A percentile compares a stretch with the other conserved stretches of the same genome.
Evolutionary conservation across 495 filamentous ascomycete species (phyloP).

Genomic region (Jackrogersella multiformis): DNA sequence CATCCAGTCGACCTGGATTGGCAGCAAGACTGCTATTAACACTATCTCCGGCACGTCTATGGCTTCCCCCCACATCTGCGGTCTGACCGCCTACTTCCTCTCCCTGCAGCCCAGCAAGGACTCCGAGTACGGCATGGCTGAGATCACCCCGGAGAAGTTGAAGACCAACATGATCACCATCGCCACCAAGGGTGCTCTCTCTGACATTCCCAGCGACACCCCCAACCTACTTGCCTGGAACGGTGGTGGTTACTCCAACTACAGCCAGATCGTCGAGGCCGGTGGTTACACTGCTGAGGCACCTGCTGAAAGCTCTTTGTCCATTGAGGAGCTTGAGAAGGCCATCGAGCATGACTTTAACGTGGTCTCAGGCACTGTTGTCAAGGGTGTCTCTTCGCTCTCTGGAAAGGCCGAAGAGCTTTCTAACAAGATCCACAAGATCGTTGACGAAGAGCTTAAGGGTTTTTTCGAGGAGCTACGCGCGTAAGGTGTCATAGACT

Average conservation of each 20-base stretch:
- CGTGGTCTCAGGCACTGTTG: conserved; percentile 62
- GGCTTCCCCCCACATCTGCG: conserved; percentile 96
- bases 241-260: conserved; percentile 93
- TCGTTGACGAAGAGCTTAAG: conserved; percentile 72
- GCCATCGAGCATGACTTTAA: conserved; percentile 68
- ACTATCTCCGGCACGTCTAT: conserved; percentile 99
- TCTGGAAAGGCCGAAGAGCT: conserved; percentile 58
- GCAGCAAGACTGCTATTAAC: conserved; percentile 91
- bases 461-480: conserved; percentile 71
- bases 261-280: conserved; percentile 79
- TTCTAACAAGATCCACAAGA: conserved; percentile 62
- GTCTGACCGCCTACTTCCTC: conserved; percentile 96
- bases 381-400: conserved; percentile 57
- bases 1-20: conserved; percentile 98
- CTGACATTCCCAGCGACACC: conserved; percentile 86
- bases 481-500: conserved; percentile 42
- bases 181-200: conserved; percentile 80
- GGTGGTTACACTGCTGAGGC: conserved; percentile 63
- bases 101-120: conserved; percentile 90
- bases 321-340: conserved; percentile 65
- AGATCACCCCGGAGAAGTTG: conserved; percentile 91
- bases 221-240: conserved; percentile 96
- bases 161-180: conserved; percentile 88
- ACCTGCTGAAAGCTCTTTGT: conserved; percentile 49
- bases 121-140: conserved; percentile 87